Evolutionary conservation across 495 filamentous ascomycete species (phyloP), one percentile per base, ranked within the genome.

Genomic region (Neurospora hispaniola): DNA sequence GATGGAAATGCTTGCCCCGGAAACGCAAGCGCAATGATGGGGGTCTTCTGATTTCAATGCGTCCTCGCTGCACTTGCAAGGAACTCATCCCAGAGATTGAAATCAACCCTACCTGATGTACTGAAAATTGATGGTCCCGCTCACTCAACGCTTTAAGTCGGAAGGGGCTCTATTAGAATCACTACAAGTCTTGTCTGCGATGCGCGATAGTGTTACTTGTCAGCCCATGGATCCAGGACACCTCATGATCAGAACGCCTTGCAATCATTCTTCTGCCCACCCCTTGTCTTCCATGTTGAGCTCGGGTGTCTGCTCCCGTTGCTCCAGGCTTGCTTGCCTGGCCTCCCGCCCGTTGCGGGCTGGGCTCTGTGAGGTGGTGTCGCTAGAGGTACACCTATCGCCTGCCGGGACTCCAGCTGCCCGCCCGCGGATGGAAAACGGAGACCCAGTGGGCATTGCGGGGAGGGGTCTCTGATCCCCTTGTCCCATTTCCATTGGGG

Each of bases 401-500:
- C 54, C 14, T 66, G 54, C 54, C 54, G 54, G 54, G 54, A 66
- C 27, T 66, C 27, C 54, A 66, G 54, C 23, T 66, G 54, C 14
- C 54, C 54, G 54, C 54, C 54, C 27, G 54, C 27, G 35, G 35
- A 38, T 38, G 54, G 54, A 35, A 66, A 27, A 66, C 54, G 54
- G 54, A 38, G 54, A 66, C 54, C 54, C 54, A 66, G 54, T 66
- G 27, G 54, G 54, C 54, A 66, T 66, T 66, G 54, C 54, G 54
- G 54, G 54, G 54, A 66, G 54, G 54, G 54, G 54, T 66, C 27
- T 66, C 54, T 66, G 54, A 66, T 66, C 35, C 35, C 5, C 54
- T 66, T 66, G 54, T 27, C 54, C 75, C 75, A 76, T 77, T 76
- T 79, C 72, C 44, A 71, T 76, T 71, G 43, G 72, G 71, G 59